Base-by-base conservation (phyloP, 345 rosid species). In the Triadica sebifera region DNA sequence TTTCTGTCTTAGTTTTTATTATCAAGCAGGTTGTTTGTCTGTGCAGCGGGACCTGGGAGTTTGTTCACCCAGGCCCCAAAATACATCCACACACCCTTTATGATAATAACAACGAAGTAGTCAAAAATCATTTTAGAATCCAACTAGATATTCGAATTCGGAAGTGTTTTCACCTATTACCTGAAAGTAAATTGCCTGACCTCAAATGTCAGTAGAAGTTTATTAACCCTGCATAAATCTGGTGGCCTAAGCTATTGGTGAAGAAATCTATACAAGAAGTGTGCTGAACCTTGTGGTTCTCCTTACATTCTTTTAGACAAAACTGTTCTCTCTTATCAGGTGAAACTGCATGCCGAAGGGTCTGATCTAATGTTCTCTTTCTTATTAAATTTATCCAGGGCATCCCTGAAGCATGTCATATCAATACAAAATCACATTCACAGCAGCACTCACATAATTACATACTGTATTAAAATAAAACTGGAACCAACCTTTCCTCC, bases 401-500 rank as follows among this genome's bases (percentile, higher is more conserved):
- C 25, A 43, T 12, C 10, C 55, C 57, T 38, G 19, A 74, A 17
- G 37, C 56, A 65, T 65, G 29, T 47, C 45, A 57, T 59, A 39
- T 69, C 34, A 58, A 55, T 34, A 74, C 43, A 19, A 25, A 13
- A 62, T 50, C 37, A 41, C 5, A 12, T 43, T 4, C 60, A 49
- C 6, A 16, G 53, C 59, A 67, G 60, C 46, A 74, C 10, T 38
- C 37, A 3, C 8, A 57, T 29, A 63, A 38, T 43, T 39, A 46
- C 60, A 49, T 50, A 15, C 71, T 64, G 41, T 59, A 61, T 9
- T 53, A 67, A 74, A 64, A 20, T 39, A 29, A 70, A 43, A 53
- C 47, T 12, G 53, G 38, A 78, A 77, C 86, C 38, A 79, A 94
- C 99, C 98, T 94, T 76, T 94, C 99, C 79, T 94, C 97, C 77